Base-by-base conservation (phyloP, 2,329 filamentous ascomycete species). In the Aspergillus japonicus region DNA sequence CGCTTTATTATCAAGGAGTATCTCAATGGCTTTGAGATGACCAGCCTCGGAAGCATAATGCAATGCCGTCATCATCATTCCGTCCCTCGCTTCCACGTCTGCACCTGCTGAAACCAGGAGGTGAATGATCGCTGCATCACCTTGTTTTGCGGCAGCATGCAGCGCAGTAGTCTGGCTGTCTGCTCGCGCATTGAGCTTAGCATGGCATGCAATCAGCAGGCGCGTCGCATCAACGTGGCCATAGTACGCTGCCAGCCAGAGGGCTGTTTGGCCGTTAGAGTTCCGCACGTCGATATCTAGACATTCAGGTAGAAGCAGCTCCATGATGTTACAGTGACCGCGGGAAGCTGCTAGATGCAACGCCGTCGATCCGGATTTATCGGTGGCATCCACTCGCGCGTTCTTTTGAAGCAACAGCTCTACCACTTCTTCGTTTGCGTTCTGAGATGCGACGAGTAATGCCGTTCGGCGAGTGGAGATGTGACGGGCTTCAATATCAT, bases 361-460 rank as follows among this genome's bases (percentile, higher is more conserved):
- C 12, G 72, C 66, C 16, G 70, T 74, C 31, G 66, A 71, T 3
- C 69, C 68, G 14, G 64, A 69, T 14, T 62, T 65, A 61, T 77
- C 76, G 2, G 60, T 61, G 3, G 66, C 66, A 57, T 72, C 64
- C 11, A 73, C 50, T n/a, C 66, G 67, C 11, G 74, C 75, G 33
- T 70, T 68, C 31, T 66, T 61, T 29, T 71, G 65, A 12, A 77
- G 66, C 14, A 78, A 58, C 12, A 75, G 56, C 33, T 69, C 66
- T 19, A 75, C 71, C 14, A 76, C 64, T 47, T 72, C 72, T 19
- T 73, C 72, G 31, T 73, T 73, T 10, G 75, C 75, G 62, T 75
- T 77, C 58, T 78, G 75, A 6, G 74, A 69, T 52, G 76, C 75
- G 47, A 78, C 73, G 5, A 73, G 64, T 12, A 78, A 68, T 14